Percentiles rank a stretch among this genome's conserved stretches.
Conservation (phyloP, 768 basidiomycete genomes). For the Hericium coralloides region DNA sequence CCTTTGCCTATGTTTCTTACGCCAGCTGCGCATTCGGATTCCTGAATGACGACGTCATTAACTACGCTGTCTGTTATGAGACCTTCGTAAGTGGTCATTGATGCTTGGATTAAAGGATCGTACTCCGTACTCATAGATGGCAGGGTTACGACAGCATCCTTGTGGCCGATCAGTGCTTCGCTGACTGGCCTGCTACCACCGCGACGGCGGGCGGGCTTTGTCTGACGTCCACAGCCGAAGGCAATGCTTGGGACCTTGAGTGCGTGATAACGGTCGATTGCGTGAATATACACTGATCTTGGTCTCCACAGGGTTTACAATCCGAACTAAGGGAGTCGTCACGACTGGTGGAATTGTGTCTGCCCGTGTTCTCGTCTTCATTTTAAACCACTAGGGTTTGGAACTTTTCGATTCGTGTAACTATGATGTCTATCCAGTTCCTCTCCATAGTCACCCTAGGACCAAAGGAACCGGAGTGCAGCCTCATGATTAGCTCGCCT, state of each 20-base stretch:
- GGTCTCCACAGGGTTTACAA: too few species aligned
- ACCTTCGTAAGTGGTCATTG: neutral
- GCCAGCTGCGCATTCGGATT: neutral
- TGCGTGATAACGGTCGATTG: neutral
- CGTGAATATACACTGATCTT: too few species aligned
- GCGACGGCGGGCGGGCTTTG: neutral
- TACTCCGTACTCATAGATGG: neutral
- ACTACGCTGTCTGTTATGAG: neutral
- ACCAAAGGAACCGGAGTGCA: too few species aligned
- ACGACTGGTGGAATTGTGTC: too few species aligned
- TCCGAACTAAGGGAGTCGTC: too few species aligned
- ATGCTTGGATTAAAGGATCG: neutral
- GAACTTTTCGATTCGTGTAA: too few species aligned
- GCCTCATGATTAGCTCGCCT: too few species aligned
- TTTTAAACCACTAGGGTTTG: too few species aligned
- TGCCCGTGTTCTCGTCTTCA: too few species aligned
- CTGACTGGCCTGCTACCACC: neutral
- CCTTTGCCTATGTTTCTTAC: neutral
- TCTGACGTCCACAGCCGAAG: neutral
- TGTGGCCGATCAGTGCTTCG: neutral
- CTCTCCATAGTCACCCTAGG: too few species aligned
- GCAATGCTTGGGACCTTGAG: neutral
- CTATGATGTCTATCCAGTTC: too few species aligned
- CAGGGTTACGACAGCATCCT: neutral
- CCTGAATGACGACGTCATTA: neutral